Evolutionary conservation across 1,139 yeast species (phyloP).

Genomic region (Scheffersomyces titani): DNA sequence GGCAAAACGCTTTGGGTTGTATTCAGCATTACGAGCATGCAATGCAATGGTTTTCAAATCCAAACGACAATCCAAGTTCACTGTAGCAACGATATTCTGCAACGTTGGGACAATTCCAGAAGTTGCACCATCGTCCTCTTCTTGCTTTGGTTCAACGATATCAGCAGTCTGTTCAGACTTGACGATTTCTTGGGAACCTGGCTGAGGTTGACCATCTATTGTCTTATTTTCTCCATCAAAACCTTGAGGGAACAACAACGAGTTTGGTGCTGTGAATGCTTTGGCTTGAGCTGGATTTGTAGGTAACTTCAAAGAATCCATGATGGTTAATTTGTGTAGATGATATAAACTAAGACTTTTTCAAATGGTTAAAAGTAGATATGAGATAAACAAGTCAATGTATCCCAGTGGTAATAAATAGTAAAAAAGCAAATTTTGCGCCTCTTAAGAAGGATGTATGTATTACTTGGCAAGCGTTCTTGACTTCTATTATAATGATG

Average conservation of each 20-base stretch:
- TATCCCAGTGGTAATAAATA: constrained; percentile 28
- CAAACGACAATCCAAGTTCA: constrained; percentile 90
- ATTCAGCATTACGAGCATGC: constrained; percentile 99
- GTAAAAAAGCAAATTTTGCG: neutral
- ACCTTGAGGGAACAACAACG: constrained; percentile 62
- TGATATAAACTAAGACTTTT: constrained; percentile 3
- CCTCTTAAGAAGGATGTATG: neutral
- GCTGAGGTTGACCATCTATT: constrained; percentile 12
- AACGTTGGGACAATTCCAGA: constrained; percentile 96
- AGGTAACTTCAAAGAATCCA: constrained; percentile 78
- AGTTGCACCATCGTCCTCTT: constrained; percentile 67
- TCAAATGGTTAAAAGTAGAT: constrained; percentile 7
- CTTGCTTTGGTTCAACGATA: constrained; percentile 42
- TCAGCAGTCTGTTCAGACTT: constrained; percentile 33
- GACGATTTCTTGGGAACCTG: constrained; percentile 12
- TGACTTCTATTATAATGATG: neutral
- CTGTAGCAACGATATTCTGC: constrained; percentile 97
- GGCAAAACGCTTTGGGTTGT: constrained; percentile 96
- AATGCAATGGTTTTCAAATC: constrained; percentile 96
- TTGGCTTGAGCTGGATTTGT: constrained; percentile 82
- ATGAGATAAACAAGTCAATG: constrained; percentile 46
- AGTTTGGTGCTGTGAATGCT: constrained; percentile 69
- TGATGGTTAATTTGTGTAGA: constrained; percentile 19
- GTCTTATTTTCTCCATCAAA: constrained; percentile 26
- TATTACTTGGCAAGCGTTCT: neutral